Percentiles rank a stretch among this genome's conserved stretches.
Conservation (phyloP, 768 basidiomycete genomes). For the Calvatia gigantea region DNA sequence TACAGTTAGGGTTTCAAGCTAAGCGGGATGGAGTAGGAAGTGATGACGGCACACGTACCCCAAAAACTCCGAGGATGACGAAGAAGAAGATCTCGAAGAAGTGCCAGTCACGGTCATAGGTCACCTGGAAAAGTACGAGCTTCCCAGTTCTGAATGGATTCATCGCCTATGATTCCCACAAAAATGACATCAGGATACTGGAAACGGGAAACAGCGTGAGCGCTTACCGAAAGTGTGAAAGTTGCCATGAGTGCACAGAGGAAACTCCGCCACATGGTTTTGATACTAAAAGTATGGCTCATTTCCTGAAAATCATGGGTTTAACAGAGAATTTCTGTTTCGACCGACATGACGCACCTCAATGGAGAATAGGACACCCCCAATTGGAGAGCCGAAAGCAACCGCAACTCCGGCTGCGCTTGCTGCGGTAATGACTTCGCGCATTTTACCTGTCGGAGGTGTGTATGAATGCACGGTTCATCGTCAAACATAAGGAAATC, state of each 20-base stretch:
- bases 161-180: slow-evolving; percentile 66
- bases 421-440: slow-evolving; percentile 91
- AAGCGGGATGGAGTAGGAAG: not conserved
- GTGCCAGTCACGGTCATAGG: slow-evolving; percentile 97
- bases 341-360: slow-evolving; percentile 51
- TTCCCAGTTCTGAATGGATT: slow-evolving; percentile 98
- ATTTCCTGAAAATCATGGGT: slow-evolving; percentile 67
- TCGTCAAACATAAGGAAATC: not conserved
- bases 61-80: slow-evolving; percentile 92
- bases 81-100: slow-evolving; percentile 99
- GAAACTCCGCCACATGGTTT: slow-evolving; percentile 98
- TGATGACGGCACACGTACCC: slow-evolving; percentile 48
- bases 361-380: slow-evolving; percentile 95
- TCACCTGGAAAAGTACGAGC: slow-evolving; percentile 96
- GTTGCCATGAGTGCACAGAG: slow-evolving; percentile 97
- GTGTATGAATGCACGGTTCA: slow-evolving; percentile 15
- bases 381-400: slow-evolving; percentile 97
- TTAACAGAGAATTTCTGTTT: not conserved
- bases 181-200: not conserved
- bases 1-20: not conserved
- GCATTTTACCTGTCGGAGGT: slow-evolving; percentile 56
- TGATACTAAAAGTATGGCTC: slow-evolving; percentile 95
- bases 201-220: not conserved
- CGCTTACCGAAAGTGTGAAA: slow-evolving; percentile 86
- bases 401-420: slow-evolving; percentile 98